phyloP scores from a whole-genome alignment of 2,329 filamentous ascomycete species.

The Xylariaceae sp. region DNA sequence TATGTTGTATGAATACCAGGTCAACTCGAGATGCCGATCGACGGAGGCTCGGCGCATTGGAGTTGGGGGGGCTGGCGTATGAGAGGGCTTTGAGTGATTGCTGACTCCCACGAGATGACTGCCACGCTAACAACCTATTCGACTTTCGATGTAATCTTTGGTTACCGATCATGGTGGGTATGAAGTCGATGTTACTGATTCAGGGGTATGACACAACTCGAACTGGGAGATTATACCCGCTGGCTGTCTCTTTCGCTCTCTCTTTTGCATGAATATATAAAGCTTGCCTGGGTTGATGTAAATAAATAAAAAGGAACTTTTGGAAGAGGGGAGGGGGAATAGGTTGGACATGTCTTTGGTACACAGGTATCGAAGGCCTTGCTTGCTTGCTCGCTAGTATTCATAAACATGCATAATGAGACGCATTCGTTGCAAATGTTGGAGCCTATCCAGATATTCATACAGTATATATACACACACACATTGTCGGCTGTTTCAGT shows the following conservation, averaged over 20 bases:
- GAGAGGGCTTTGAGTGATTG: not conserved
- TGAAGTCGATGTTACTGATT: constrained; percentile 6
- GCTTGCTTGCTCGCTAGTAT: not conserved
- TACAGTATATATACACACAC: constrained; percentile 9
- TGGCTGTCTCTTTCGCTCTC: too few species aligned
- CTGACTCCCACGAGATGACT: not conserved
- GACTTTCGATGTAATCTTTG: not conserved
- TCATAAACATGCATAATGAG: constrained; percentile 1
- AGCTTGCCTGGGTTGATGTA: too few species aligned
- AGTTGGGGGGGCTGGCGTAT: constrained; percentile 5
- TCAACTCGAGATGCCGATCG: not conserved
- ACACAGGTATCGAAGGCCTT: not conserved
- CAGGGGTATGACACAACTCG: not conserved
- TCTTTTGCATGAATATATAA: too few species aligned
- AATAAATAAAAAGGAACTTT: too few species aligned
- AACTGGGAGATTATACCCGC: too few species aligned
- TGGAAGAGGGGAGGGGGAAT: too few species aligned
- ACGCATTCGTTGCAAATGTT: not conserved
- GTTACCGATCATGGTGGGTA: constrained; percentile 1
- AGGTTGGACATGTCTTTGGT: too few species aligned
- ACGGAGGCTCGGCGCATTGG: constrained; percentile 5
- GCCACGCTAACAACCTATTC: not conserved
- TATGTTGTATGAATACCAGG: not conserved
- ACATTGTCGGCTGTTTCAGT: not conserved
- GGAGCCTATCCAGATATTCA: not conserved